Percentiles rank a stretch among this genome's conserved stretches.
phyloP scores from a whole-genome alignment of 352 stramenopile species.

The Globisporangium echinulatum region DNA sequence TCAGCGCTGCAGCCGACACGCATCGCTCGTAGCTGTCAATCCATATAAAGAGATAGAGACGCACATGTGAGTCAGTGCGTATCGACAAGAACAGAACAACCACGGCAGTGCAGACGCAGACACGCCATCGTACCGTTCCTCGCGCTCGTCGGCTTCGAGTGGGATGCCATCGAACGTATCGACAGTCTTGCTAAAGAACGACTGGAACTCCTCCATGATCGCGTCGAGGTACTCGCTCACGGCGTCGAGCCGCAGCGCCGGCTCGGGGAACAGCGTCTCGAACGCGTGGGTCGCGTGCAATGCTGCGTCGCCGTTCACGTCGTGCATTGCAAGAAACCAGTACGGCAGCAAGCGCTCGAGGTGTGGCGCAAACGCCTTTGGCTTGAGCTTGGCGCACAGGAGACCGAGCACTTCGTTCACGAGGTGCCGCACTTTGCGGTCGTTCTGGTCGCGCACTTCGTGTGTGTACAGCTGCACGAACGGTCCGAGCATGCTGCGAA shows the following conservation, averaged over 20 bases:
- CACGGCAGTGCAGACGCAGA: no score
- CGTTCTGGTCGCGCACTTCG: conserved; percentile 81
- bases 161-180: conserved; percentile 59
- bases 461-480: conserved; percentile 75
- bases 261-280: conserved; percentile 39
- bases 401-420: conserved; percentile 65
- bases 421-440: conserved; percentile 72
- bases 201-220: conserved; percentile 58
- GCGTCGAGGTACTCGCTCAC: conserved; percentile 31
- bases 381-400: conserved; percentile 53
- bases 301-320: conserved; percentile 54
- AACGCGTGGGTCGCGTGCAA: conserved; percentile 42
- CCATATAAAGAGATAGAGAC: neutral
- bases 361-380: conserved; percentile 64
- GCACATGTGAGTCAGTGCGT: neutral
- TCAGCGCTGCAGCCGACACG: conserved; percentile 52
- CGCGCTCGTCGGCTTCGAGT: conserved; percentile 52
- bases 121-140: conserved; percentile 40
- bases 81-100: neutral
- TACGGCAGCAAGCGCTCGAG: conserved; percentile 66
- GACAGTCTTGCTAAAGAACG: conserved; percentile 52
- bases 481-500: conserved; percentile 68
- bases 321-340: conserved; percentile 80
- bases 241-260: conserved; percentile 21
- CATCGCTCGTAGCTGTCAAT: conserved; percentile 42